Evolutionary conservation across 2,329 filamentous ascomycete species (phyloP).

Genomic region (Alternaria hordeiaustralica): DNA sequence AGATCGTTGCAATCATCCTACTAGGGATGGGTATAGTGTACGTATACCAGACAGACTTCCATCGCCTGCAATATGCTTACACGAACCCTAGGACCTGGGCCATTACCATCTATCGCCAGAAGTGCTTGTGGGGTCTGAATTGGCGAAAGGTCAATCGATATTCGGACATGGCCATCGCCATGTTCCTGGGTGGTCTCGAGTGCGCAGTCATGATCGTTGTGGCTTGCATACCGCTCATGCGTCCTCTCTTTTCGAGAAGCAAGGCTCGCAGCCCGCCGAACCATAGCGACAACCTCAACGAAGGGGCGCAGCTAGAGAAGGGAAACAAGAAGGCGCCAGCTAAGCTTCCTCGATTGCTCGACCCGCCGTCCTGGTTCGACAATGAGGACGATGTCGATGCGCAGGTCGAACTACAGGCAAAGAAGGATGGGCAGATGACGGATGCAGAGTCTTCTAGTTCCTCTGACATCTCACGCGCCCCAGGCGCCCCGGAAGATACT

Average conservation of each 20-base stretch:
- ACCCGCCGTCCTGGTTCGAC: not conserved
- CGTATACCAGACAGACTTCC: not conserved
- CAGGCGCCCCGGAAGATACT: not conserved
- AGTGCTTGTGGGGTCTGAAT: not conserved
- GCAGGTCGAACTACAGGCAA: not conserved
- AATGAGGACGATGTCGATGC: not conserved
- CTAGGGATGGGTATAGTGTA: not conserved
- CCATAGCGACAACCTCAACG: not conserved
- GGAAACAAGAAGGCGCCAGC: not conserved
- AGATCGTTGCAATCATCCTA: not conserved
- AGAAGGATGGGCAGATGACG: not conserved
- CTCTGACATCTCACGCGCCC: not conserved
- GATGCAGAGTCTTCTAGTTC: not conserved
- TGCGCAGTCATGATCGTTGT: not conserved
- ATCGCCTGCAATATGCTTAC: not conserved
- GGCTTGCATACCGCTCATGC: not conserved
- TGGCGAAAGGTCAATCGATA: not conserved
- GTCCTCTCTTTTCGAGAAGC: not conserved
- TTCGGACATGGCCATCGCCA: not conserved
- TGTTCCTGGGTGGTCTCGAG: not conserved
- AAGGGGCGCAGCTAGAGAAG: not conserved
- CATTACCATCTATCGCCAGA: not conserved
- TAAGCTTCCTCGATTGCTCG: not conserved
- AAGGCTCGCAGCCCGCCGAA: not conserved
- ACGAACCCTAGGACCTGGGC: not conserved